These are phyloP conservation scores for Cotoneaster glaucophyllus DNA, from an alignment of 306 rosid genomes.

Conservation along the genomic window DNA sequence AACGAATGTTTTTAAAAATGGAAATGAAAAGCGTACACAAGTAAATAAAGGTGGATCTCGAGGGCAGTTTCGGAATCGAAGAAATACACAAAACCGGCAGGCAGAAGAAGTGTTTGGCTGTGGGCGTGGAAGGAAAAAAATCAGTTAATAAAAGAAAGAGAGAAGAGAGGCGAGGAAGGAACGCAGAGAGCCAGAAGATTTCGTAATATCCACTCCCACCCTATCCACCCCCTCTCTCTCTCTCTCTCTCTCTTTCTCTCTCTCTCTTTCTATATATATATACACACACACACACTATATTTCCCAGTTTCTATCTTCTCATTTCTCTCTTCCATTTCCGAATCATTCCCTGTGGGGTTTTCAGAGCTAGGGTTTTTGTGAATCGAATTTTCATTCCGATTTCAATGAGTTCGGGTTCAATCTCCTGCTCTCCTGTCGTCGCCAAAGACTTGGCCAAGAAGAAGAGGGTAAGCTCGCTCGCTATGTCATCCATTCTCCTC, in stretches of 20 bases:
- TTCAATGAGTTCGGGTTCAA: slow-evolving; percentile 37
- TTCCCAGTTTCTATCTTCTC: neutral
- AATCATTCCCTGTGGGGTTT: neutral
- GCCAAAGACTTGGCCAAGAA: slow-evolving; percentile 38
- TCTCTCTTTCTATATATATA: neutral
- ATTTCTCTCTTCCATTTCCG: neutral
- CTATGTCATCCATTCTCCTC: neutral
- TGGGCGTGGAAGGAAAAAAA: neutral
- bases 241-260: neutral
- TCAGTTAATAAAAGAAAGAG: neutral
- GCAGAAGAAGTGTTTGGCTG: neutral
- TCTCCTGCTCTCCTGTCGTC: slow-evolving; percentile 21
- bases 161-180: neutral
- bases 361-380: slow-evolving; percentile 11
- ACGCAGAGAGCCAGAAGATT: neutral
- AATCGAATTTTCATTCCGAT: neutral
- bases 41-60: neutral
- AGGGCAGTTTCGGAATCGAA: neutral
- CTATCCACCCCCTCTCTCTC: slow-evolving; percentile 16
- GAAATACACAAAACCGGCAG: neutral
- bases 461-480: slow-evolving; percentile 24
- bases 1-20: neutral
- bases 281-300: neutral
- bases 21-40: neutral
- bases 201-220: slow-evolving; percentile 53